phyloP scores from a whole-genome alignment of 2,329 filamentous ascomycete species.

The Penicillium rolfsii region DNA sequence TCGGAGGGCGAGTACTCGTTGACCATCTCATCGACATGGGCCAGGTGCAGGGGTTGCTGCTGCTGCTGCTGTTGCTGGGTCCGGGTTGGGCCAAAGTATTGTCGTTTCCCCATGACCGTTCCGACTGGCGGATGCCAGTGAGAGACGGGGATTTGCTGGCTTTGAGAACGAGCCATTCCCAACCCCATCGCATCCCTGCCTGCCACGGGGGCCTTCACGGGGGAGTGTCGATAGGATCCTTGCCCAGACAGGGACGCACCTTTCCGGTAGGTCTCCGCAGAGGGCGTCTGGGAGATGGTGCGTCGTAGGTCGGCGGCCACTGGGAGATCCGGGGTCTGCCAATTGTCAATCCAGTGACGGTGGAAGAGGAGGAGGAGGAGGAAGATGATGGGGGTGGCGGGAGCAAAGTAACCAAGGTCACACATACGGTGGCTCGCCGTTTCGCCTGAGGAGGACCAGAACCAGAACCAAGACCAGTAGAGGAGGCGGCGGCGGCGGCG shows the following conservation, averaged over 20 bases:
- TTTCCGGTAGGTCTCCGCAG: constrained; percentile 34
- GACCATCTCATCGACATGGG: constrained; percentile 37
- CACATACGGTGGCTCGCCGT: constrained; percentile 51
- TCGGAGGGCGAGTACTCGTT: constrained; percentile 48
- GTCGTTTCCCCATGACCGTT: constrained; percentile 34
- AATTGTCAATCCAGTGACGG: constrained; percentile 46
- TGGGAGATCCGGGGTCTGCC: constrained; percentile 46
- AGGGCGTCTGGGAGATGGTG: constrained; percentile 36
- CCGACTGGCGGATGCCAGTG: constrained; percentile 33
- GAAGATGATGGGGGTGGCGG: constrained; percentile 32
- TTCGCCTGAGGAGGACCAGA: constrained; percentile 46
- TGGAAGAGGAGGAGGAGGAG: constrained; percentile 31
- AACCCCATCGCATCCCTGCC: background rate
- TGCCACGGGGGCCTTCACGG: constrained; percentile 8
- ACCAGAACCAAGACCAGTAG: constrained; percentile 27
- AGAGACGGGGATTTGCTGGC: constrained; percentile 41
- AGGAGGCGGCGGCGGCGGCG: background rate
- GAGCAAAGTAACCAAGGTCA: constrained; percentile 47
- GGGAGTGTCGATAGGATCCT: constrained; percentile 36
- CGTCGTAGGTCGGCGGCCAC: constrained; percentile 38
- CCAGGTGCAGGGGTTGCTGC: constrained; percentile 29
- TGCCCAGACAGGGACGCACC: constrained; percentile 31
- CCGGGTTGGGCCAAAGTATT: constrained; percentile 37
- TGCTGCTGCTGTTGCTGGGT: constrained; percentile 18
- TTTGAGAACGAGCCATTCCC: constrained; percentile 44